Evolutionary conservation across 2,329 filamentous ascomycete species (phyloP), one percentile per base, ranked within the genome.

Genomic region (Sporothrix inflata): DNA sequence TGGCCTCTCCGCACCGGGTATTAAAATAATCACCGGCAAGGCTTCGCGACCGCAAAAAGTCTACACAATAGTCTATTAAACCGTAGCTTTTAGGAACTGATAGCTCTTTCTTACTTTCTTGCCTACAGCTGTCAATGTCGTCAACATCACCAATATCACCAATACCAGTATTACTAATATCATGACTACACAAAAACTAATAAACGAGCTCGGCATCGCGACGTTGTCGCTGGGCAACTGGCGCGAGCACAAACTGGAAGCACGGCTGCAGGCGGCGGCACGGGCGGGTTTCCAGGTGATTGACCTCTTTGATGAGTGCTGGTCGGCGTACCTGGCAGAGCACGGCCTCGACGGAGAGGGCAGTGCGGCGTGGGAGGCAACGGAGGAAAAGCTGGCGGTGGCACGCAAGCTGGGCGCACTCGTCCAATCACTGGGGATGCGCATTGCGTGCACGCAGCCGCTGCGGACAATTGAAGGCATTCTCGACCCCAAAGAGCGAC

Each of bases 271-370:
- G 21, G 60, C 60, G 3, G 60, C 60, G 3, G 60, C 60, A 11
- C 60, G 60, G 9, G 60, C 60, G 1, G 60, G 60, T 3, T 65
- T 65, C 11, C 40, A 65, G 14, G 14, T 11, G 38, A 65, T 65
- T 12, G 60, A 65, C 60, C 60, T 65, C n/a, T 65, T 65, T 65
- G 60, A 65, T 40, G 60, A 65, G 40, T 65, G 60, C 60, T 65
- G 60, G 60, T 65, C 60, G 38, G 60, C 60, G 2, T 65, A 65
- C 38, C 60, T 65, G 38, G 60, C 38, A 4, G 60, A 65, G 12
- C 38, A 65, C n/a, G 40, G 40, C n/a, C 38, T 47, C 3, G 11
- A 42, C 11, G 60, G 60, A 12, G 60, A 65, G 38, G 60, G 60
- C 4, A n/a, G 40, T 1, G 40, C 60, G 40, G 60, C 60, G 38